phyloP scores from a whole-genome alignment of 2,329 filamentous ascomycete genomes.

The Aspergillus uvarum region DNA sequence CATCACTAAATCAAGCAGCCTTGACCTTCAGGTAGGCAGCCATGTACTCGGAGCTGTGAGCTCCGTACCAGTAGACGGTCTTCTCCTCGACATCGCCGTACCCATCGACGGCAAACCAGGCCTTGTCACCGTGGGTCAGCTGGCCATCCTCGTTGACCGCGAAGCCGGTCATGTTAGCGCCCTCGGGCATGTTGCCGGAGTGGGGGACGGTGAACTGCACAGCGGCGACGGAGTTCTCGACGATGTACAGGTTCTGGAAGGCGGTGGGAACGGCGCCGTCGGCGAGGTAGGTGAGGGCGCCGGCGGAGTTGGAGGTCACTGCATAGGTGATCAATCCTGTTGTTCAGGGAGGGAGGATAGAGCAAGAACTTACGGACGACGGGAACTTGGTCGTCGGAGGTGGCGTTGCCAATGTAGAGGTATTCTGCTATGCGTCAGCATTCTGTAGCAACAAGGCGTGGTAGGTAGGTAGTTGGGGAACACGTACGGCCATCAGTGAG shows the following conservation, averaged over 20 bases:
- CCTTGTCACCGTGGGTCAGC: slow-evolving; percentile 27
- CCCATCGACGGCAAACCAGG: slow-evolving; percentile 28
- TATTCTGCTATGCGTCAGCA: slow-evolving; percentile 16
- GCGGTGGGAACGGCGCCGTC: slow-evolving; percentile 24
- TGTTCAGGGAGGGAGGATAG: not conserved
- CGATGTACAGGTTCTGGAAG: slow-evolving; percentile 31
- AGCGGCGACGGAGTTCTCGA: slow-evolving; percentile 23
- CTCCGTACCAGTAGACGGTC: slow-evolving; percentile 29
- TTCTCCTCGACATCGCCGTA: slow-evolving; percentile 22
- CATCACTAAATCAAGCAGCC: slow-evolving; percentile 1
- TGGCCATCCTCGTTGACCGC: slow-evolving; percentile 27
- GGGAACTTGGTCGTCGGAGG: slow-evolving; percentile 21
- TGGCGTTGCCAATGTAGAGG: slow-evolving; percentile 23
- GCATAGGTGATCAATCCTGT: slow-evolving; percentile 1
- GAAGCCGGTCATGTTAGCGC: slow-evolving; percentile 24
- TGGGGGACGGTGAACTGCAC: slow-evolving; percentile 28
- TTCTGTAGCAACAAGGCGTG: not conserved
- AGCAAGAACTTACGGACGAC: slow-evolving; percentile 26
- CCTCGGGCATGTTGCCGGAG: slow-evolving; percentile 27
- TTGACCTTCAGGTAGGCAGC: slow-evolving; percentile 25
- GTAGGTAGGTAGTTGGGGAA: not conserved
- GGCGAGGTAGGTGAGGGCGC: slow-evolving; percentile 26
- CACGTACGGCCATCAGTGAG: slow-evolving; percentile 27
- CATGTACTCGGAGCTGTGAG: slow-evolving; percentile 24
- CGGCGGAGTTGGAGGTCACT: slow-evolving; percentile 24